Percentiles rank a stretch among this genome's conserved stretches.
Conservation (phyloP, 257 asterid species). For the Penstemon newberryi region DNA sequence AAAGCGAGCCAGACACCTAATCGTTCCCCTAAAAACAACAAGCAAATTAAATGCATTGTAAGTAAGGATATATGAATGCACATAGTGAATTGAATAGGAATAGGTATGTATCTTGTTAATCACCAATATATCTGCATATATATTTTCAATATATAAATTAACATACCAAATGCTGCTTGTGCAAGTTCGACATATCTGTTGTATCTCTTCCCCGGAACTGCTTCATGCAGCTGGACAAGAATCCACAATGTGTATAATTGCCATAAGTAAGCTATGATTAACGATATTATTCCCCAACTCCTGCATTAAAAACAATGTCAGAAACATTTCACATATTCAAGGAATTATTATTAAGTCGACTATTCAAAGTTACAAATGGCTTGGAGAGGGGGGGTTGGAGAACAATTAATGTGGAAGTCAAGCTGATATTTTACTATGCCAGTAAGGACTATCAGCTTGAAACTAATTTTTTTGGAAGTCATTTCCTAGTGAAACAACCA, state of each 20-base stretch:
- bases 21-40: slow-evolving; percentile 62
- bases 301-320: slow-evolving; percentile 36
- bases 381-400: background rate
- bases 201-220: slow-evolving; percentile 97
- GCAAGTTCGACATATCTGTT: slow-evolving; percentile 97
- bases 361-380: background rate
- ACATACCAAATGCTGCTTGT: slow-evolving; percentile 95
- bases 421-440: too few relatives aligned
- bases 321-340: background rate
- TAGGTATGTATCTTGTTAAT: background rate
- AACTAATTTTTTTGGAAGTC: background rate
- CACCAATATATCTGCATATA: background rate
- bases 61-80: background rate
- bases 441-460: background rate
- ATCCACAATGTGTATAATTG: slow-evolving; percentile 94
- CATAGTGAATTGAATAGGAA: background rate
- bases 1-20: slow-evolving; percentile 98
- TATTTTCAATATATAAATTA: background rate
- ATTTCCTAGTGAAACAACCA: background rate
- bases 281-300: slow-evolving; percentile 95
- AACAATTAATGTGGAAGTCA: too few relatives aligned
- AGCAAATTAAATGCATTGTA: background rate
- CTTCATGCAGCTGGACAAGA: slow-evolving; percentile 98
- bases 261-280: slow-evolving; percentile 86
- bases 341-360: background rate